A percentile compares a stretch with the other conserved stretches of the same genome.
These are phyloP conservation scores for Cryptococcus sp. DNA, from an alignment of 1,284 basidiomycete species.

Conservation along the genomic window DNA sequence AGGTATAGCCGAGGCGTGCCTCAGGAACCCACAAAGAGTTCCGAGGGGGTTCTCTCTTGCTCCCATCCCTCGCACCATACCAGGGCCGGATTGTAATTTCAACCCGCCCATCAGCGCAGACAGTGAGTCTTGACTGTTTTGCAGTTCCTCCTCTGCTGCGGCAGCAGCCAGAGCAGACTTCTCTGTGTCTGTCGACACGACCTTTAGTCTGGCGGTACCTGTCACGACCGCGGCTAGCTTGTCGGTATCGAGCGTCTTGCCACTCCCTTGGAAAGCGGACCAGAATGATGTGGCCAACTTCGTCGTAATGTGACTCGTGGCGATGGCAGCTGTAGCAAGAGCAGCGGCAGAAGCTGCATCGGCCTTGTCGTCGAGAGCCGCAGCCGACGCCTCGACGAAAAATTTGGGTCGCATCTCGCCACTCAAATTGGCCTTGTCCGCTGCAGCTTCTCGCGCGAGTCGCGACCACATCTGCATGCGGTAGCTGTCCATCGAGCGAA, in stretches of 20 bases:
- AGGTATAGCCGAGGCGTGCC: constrained; percentile 6
- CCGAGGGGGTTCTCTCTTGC: constrained; percentile 38
- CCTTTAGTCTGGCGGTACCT: constrained; percentile 49
- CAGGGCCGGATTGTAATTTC: constrained; percentile 30
- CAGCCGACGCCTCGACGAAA: constrained; percentile 34
- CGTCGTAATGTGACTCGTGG: constrained; percentile 49
- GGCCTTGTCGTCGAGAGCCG: constrained; percentile 1
- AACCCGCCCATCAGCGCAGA: constrained; percentile 34
- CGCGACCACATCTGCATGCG: constrained; percentile 85
- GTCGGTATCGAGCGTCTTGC: constrained; percentile 43
- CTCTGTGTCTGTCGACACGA: constrained; percentile 36
- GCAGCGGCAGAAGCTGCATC: constrained; percentile 7
- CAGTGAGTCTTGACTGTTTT: constrained; percentile 22
- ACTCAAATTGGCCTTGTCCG: constrained; percentile 43
- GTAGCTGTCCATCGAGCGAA: constrained; percentile 78
- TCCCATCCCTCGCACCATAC: constrained; percentile 3
- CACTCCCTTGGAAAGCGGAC: constrained; percentile 49
- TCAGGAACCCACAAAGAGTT: constrained; percentile 31
- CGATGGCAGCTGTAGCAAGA: constrained; percentile 25
- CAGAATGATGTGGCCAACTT: constrained; percentile 53
- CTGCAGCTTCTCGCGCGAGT: constrained; percentile 62
- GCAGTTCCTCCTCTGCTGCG: constrained; percentile 13
- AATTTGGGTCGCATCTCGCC: constrained; percentile 51
- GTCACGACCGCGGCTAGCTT: constrained; percentile 55
- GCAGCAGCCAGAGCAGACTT: constrained; percentile 19